A percentile compares a stretch with the other conserved stretches of the same genome.
Evolutionary conservation across 163 green algal genomes (phyloP).

Genomic region (Chlorella variabilis): DNA sequence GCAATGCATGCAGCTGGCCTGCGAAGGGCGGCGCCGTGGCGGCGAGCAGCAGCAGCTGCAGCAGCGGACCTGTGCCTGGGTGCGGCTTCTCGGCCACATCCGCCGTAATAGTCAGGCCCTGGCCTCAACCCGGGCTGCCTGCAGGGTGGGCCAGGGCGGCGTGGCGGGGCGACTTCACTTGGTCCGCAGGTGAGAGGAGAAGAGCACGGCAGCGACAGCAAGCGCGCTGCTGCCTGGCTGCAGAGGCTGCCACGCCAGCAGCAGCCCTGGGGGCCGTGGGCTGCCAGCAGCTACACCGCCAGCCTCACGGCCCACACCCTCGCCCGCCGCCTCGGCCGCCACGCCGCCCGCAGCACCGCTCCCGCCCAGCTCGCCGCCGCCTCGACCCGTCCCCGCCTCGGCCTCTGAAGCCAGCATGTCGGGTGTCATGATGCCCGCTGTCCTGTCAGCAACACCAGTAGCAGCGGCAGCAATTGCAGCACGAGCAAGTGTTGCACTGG

Average conservation of each 20-base stretch:
- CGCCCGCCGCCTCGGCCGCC: not conserved
- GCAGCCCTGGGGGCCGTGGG: too few species aligned
- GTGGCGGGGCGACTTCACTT: too few species aligned
- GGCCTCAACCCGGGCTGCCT: too few species aligned
- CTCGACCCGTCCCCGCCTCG: not conserved
- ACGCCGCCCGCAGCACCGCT: not conserved
- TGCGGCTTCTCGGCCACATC: slow-evolving; percentile 2
- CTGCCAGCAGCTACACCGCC: not conserved
- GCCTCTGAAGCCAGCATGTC: slow-evolving; percentile 12
- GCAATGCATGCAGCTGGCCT: not conserved
- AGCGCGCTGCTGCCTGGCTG: too few species aligned
- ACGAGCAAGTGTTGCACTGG: too few species aligned
- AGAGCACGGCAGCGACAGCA: too few species aligned
- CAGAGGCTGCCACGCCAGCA: too few species aligned
- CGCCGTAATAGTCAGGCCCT: not conserved
- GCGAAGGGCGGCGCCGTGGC: too few species aligned
- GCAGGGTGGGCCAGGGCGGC: too few species aligned
- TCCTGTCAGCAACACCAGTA: not conserved
- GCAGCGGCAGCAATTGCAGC: too few species aligned
- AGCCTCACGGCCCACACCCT: not conserved
- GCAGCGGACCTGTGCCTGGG: slow-evolving; percentile 16
- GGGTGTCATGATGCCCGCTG: slow-evolving; percentile 1
- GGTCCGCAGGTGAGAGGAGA: too few species aligned
- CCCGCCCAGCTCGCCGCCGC: not conserved
- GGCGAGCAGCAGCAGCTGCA: not conserved